Evolutionary conservation across 768 basidiomycete genomes (phyloP).

Genomic region (Boletus rex-veris): DNA sequence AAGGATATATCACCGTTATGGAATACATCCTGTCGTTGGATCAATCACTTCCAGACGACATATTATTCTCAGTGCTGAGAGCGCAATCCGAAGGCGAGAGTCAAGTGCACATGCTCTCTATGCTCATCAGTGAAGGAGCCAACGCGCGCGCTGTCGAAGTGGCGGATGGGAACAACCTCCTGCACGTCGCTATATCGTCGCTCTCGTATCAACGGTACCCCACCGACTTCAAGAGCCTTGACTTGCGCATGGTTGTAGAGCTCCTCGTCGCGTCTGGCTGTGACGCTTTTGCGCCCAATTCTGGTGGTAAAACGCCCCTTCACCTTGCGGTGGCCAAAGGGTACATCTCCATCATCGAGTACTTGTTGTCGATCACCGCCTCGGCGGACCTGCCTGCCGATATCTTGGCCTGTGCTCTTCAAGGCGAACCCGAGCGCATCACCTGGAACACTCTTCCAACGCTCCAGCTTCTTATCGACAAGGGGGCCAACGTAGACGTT

Average conservation of each 20-base stretch:
- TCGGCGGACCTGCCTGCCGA: neutral
- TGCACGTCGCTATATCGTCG: neutral
- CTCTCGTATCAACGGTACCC: too few relatives aligned
- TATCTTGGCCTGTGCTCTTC: neutral
- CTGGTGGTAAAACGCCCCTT: neutral
- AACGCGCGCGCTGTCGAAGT: neutral
- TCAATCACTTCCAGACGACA: neutral
- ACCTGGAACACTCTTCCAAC: too few relatives aligned
- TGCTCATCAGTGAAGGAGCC: neutral
- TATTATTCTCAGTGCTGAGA: neutral
- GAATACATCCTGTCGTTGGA: neutral
- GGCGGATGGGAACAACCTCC: neutral
- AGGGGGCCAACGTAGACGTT: neutral
- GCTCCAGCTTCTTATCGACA: neutral
- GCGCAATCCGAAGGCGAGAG: neutral
- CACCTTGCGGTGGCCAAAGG: neutral
- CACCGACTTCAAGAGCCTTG: too few relatives aligned
- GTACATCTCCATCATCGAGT: neutral
- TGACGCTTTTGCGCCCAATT: neutral
- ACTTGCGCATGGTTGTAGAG: neutral
- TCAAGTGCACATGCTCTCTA: neutral
- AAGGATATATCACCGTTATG: neutral
- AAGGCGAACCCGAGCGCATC: too few relatives aligned
- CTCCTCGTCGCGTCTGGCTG: constrained; percentile 2
- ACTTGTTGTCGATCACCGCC: neutral